Conservation (phyloP, 23 red algal genomes). For the Rhodosorus marinus region DNA sequence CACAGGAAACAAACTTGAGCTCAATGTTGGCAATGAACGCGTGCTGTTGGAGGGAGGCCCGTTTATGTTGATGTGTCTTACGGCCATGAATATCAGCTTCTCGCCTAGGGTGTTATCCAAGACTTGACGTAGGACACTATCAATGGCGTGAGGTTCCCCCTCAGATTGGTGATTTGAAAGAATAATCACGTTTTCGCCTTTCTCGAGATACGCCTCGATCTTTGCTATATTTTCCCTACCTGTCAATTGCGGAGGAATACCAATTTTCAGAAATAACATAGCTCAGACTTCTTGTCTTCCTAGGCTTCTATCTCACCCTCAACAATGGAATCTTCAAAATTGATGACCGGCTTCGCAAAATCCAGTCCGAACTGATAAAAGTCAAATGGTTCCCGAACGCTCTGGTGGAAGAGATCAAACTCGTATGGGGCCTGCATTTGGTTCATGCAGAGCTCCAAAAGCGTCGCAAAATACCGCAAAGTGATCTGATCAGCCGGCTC, state of each 20-base stretch:
- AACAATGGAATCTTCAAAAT: conserved; percentile 26
- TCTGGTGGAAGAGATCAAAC: conserved; percentile 57
- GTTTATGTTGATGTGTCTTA: no score
- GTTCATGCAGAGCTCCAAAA: conserved; percentile 48
- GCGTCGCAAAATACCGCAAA: conserved; percentile 56
- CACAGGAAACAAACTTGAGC: no score
- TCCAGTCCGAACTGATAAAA: conserved; percentile 73
- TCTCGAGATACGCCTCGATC: conserved; percentile 16
- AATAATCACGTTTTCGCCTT: conserved; percentile 84
- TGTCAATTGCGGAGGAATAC: conserved; percentile 7
- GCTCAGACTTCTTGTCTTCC: no score
- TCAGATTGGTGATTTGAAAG: conserved; percentile 93
- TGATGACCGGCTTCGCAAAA: conserved; percentile 45
- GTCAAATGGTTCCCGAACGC: conserved; percentile 56
- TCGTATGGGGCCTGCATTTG: conserved; percentile 10
- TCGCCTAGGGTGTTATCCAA: conserved; percentile 10
- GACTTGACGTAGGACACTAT: conserved; percentile 42
- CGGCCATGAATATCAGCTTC: conserved; percentile 85
- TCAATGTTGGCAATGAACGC: no score
- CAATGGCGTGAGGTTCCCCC: conserved; percentile 86
- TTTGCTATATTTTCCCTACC: conserved; percentile 11
- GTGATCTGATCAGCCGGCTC: conserved; percentile 10
- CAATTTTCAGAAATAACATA: no score
- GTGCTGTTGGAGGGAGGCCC: no score
- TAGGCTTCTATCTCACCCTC: no score